Conservation (phyloP, 257 asterid species). For the Solanum appendiculatum region DNA sequence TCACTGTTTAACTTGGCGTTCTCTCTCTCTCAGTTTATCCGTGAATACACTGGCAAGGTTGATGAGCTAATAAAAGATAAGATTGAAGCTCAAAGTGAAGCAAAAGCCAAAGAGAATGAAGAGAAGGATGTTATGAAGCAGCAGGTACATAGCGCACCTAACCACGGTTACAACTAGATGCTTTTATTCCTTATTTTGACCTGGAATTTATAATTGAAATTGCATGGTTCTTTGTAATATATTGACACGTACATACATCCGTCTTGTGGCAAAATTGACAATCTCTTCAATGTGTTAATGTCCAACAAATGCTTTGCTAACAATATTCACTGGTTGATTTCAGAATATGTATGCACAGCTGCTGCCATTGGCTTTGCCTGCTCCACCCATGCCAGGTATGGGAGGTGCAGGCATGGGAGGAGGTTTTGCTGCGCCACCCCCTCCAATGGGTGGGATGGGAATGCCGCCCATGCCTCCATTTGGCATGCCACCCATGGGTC, state of each 20-base stretch:
- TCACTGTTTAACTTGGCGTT: background rate
- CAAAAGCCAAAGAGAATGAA: conserved; percentile 70
- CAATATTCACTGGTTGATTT: conserved; percentile 8
- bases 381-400: conserved; percentile 93
- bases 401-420: conserved; percentile 79
- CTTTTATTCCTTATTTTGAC: background rate
- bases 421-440: conserved; percentile 49
- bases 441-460: conserved; percentile 75
- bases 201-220: background rate
- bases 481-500: conserved; percentile 97
- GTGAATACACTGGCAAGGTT: conserved; percentile 91
- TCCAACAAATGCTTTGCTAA: background rate
- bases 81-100: conserved; percentile 70
- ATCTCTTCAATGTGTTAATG: background rate
- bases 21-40: conserved; percentile 58
- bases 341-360: conserved; percentile 98
- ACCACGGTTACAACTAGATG: background rate
- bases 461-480: conserved; percentile 93
- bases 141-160: conserved; percentile 41
- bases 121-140: conserved; percentile 80
- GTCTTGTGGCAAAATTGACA: background rate
- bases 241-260: background rate
- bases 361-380: conserved; percentile 98
- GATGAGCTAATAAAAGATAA: conserved; percentile 84
- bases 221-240: background rate